These are phyloP conservation scores for Lumnitzera racemosa DNA, from an alignment of 345 rosid species.

Conservation along the genomic window DNA sequence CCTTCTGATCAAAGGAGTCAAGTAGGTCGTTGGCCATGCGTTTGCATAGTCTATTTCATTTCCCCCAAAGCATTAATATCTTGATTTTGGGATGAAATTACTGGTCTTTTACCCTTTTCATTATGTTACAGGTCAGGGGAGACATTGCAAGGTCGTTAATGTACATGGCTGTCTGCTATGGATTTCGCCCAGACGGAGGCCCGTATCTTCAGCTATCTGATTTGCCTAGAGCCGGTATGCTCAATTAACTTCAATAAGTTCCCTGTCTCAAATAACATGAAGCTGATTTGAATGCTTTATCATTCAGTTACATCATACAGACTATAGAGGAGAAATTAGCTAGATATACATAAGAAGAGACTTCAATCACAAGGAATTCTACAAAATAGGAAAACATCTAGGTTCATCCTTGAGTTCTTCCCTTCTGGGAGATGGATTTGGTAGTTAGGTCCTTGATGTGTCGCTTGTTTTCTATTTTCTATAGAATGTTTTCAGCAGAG, in stretches of 20 bases:
- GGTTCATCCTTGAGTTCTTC: neutral
- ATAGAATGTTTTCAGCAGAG: no score
- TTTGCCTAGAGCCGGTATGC: constrained; percentile 14
- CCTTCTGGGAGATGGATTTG: neutral
- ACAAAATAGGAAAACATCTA: no score
- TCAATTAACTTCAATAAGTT: neutral
- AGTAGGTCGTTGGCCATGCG: no score
- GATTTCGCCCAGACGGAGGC: constrained; percentile 12
- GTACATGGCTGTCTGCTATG: constrained; percentile 18
- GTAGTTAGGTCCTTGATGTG: no score
- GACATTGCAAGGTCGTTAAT: constrained; percentile 16
- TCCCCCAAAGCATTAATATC: neutral
- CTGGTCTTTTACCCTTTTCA: neutral
- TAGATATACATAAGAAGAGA: no score
- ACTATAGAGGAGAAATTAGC: no score
- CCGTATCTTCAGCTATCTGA: constrained; percentile 15
- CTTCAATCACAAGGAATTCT: neutral
- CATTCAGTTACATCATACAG: no score
- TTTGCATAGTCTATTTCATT: neutral
- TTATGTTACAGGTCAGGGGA: constrained; percentile 15
- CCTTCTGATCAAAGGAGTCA: no score
- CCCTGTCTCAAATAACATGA: neutral
- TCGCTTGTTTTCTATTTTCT: no score
- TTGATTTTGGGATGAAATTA: neutral
- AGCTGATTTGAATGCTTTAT: no score